phyloP scores from a whole-genome alignment of 2,329 filamentous ascomycete genomes.

The Diaporthe vaccinii region DNA sequence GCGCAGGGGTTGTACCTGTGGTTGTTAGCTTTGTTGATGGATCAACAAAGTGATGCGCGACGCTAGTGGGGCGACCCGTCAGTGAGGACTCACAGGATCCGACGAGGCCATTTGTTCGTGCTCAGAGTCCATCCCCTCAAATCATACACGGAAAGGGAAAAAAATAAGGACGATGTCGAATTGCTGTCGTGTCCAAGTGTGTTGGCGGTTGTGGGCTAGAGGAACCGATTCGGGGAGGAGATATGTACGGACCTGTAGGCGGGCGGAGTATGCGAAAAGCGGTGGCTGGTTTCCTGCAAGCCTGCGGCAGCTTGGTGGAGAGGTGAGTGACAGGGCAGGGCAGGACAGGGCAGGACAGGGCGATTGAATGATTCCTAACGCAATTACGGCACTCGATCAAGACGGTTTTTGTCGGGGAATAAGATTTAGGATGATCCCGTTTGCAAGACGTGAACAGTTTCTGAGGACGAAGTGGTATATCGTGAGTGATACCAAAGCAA shows the following conservation, averaged over 20 bases:
- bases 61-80: slow-evolving; percentile 27
- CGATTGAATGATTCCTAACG: slow-evolving; percentile 4
- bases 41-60: slow-evolving; percentile 32
- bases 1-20: slow-evolving; percentile 81
- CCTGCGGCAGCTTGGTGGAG: slow-evolving; percentile 26
- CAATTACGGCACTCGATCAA: neutral
- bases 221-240: slow-evolving; percentile 33
- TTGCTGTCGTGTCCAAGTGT: slow-evolving; percentile 31
- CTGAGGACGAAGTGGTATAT: slow-evolving; percentile 30
- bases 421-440: slow-evolving; percentile 19
- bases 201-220: slow-evolving; percentile 29
- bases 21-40: slow-evolving; percentile 35
- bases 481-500: slow-evolving; percentile 29
- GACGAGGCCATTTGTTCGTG: slow-evolving; percentile 34
- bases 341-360: neutral
- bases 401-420: slow-evolving; percentile 31
- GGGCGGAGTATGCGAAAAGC: slow-evolving; percentile 34
- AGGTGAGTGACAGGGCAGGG: slow-evolving; percentile 10
- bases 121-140: slow-evolving; percentile 23
- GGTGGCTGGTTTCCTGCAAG: slow-evolving; percentile 38
- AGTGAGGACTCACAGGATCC: slow-evolving; percentile 36
- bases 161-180: slow-evolving; percentile 29
- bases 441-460: slow-evolving; percentile 16
- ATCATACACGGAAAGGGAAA: slow-evolving; percentile 12
- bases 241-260: slow-evolving; percentile 29